phyloP scores from a whole-genome alignment of 176 grass and related monocot species.

The Oryza meyeriana region DNA sequence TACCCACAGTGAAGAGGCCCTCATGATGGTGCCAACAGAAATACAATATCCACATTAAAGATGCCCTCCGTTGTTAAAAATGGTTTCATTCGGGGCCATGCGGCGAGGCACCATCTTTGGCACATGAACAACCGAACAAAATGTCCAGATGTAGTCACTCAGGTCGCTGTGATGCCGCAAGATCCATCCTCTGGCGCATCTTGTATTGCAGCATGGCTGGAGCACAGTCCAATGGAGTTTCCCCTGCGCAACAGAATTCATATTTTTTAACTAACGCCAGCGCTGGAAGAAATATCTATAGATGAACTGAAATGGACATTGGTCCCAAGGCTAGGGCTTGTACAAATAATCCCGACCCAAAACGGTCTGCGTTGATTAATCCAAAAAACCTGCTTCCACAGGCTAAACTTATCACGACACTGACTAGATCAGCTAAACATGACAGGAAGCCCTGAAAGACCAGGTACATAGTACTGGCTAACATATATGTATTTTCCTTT shows the following conservation, averaged over 20 bases:
- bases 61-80: constrained; percentile 5
- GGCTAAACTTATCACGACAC: neutral
- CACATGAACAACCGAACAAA: neutral
- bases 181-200: constrained; percentile 70
- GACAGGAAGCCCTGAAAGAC: neutral
- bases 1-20: neutral
- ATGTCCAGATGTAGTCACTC: too few relatives aligned
- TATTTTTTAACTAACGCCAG: neutral
- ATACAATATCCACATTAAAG: neutral
- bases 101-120: neutral
- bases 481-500: too few relatives aligned
- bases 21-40: neutral
- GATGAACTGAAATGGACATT: neutral
- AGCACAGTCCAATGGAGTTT: constrained; percentile 95
- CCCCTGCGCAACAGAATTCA: constrained; percentile 56
- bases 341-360: neutral
- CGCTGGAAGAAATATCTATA: neutral
- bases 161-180: constrained; percentile 23
- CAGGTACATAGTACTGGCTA: neutral
- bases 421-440: neutral
- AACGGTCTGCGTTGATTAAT: neutral
- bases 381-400: neutral
- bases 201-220: constrained; percentile 98
- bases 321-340: neutral
- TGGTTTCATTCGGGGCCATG: constrained; percentile 7